Evolutionary conservation across 345 rosid species (phyloP), one percentile per base, ranked within the genome.

Genomic region (Linum tenue): DNA sequence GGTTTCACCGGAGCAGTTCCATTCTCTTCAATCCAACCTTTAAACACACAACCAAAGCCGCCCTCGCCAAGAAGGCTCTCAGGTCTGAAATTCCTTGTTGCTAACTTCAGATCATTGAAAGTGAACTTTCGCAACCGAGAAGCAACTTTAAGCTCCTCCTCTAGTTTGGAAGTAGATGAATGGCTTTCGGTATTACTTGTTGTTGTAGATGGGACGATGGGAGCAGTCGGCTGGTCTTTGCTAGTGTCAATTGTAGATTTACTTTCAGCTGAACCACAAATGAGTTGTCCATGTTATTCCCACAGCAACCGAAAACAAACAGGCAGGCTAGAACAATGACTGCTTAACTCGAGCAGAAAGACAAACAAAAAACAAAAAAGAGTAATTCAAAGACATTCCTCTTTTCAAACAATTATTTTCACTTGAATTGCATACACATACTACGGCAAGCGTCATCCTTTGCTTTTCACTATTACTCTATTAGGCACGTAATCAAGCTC

Each of bases 1-100:
- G 97, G 98, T 72, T 86, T 90, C 60, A 92, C 98, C 4, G 97
- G 91, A 70, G 96, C 98, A 74, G 97, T 92, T 65, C 98, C 98
- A 76, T 92, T 89, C 74, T 89, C 98, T 76, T 92, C 98, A 5
- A 92, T 83, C 96, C 95, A 92, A 3, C 98, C 98, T 77, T 92
- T 92, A 73, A 89, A 92, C 56, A 92, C 97, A 58, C 95, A 92
- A 71, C 98, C 98, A 75, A 92, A 92, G 39, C 98, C 98, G 65
- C 98, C 98, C 83, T 92, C 97, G n/a, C 98, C 98, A 40, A 92
- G 97, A 67, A 92, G 98, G 81, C 86, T 80, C 74, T 92, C 98
- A 0, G 92, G 97, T 82, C 96, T 90, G 72, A 90, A 92, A 78
- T 90, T 92, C 67, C 98, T 81, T 70, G 98, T 92, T 11, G 98